phyloP scores from a whole-genome alignment of 225 moss, liverwort and hornwort genomes.

The Anthoceros angustus region DNA sequence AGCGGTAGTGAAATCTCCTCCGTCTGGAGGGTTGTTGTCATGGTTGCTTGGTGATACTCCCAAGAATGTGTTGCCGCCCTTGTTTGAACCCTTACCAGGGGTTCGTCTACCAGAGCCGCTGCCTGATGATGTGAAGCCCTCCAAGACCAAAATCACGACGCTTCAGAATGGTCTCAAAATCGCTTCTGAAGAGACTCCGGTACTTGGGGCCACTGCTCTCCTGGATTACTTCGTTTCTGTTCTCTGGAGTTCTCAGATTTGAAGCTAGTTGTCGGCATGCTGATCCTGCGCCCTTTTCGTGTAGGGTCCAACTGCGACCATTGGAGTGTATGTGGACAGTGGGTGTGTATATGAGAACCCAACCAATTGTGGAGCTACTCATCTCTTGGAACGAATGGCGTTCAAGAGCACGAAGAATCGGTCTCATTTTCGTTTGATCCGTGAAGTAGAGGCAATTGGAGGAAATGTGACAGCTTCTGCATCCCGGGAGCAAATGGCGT shows the following conservation, averaged over 20 bases:
- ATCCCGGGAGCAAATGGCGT: constrained; percentile 80
- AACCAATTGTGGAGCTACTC: constrained; percentile 47
- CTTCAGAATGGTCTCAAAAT: constrained; percentile 68
- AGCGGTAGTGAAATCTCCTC: constrained; percentile 13
- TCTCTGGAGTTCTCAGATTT: not conserved
- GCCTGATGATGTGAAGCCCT: constrained; percentile 32
- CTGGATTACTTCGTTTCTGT: not conserved
- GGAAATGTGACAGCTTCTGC: constrained; percentile 72
- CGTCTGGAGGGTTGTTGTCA: constrained; percentile 47
- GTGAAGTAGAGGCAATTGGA: constrained; percentile 90
- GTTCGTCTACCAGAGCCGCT: constrained; percentile 40
- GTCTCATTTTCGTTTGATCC: constrained; percentile 70
- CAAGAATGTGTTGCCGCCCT: constrained; percentile 26
- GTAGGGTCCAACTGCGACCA: constrained; percentile 39
- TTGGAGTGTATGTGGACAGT: constrained; percentile 65
- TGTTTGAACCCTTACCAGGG: constrained; percentile 54
- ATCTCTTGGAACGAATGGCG: constrained; percentile 89
- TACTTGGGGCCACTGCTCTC: not conserved
- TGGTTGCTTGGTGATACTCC: constrained; percentile 49
- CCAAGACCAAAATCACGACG: constrained; percentile 43
- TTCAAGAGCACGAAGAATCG: constrained; percentile 81
- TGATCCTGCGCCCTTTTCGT: not conserved
- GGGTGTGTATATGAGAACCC: constrained; percentile 68
- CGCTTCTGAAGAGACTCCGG: constrained; percentile 49
- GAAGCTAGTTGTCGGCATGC: too few species aligned